A percentile compares a stretch with the other conserved stretches of the same genome.
Evolutionary conservation across 805 yeast species (phyloP).

Genomic region (Scheffersomyces coipomensis): DNA sequence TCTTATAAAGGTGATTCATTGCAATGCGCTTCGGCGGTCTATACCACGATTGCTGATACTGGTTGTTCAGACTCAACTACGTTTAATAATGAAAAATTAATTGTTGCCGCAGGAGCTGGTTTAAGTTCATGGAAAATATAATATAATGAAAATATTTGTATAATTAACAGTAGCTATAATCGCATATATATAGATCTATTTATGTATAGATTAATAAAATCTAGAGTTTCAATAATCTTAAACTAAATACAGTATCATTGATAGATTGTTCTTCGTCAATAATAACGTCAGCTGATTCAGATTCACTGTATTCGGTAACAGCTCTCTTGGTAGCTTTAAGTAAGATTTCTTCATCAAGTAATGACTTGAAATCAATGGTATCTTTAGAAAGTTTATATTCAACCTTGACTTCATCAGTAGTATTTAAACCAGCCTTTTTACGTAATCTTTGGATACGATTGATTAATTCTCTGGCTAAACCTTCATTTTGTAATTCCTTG

Average conservation of each 20-base stretch:
- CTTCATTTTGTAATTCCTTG: conserved; percentile 88
- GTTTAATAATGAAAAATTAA: conserved; percentile 24
- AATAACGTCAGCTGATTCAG: conserved; percentile 46
- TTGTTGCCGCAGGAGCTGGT: conserved; percentile 80
- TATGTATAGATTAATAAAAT: not conserved
- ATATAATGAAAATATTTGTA: not conserved
- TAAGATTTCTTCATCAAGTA: conserved; percentile 71
- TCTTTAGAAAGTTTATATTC: conserved; percentile 70
- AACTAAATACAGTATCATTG: conserved; percentile 73
- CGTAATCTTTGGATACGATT: conserved; percentile 97
- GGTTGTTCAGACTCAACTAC: conserved; percentile 59
- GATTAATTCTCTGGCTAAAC: conserved; percentile 92
- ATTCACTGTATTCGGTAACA: conserved; percentile 47
- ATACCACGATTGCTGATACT: conserved; percentile 89
- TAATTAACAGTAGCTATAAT: not conserved
- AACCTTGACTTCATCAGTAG: conserved; percentile 91
- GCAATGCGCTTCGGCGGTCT: conserved; percentile 36
- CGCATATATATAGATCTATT: conserved; percentile 6
- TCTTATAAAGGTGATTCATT: conserved; percentile 21
- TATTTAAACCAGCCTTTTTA: conserved; percentile 91
- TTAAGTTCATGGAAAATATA: conserved; percentile 48
- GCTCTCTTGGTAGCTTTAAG: conserved; percentile 75
- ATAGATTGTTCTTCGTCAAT: conserved; percentile 83
- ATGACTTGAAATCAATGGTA: conserved; percentile 59
- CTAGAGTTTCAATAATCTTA: conserved; percentile 73